phyloP scores from a whole-genome alignment of 2,329 filamentous ascomycete genomes.

The Cryphonectria japonica region DNA sequence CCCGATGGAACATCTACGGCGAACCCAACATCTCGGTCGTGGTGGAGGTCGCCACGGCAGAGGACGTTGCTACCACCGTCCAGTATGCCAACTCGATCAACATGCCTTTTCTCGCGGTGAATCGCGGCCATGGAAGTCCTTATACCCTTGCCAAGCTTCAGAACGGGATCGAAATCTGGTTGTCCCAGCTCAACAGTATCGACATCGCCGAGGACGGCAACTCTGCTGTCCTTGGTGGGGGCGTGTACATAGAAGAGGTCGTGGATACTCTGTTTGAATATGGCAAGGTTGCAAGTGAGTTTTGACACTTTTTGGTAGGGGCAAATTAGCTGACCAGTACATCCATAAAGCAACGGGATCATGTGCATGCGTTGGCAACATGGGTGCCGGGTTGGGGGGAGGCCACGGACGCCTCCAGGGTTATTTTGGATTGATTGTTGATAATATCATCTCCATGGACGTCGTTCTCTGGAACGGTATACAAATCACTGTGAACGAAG shows the following conservation, averaged over 20 bases:
- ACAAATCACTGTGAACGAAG: slow-evolving; percentile 38
- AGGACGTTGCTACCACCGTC: slow-evolving; percentile 54
- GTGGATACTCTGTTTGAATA: slow-evolving; percentile 52
- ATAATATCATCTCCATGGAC: slow-evolving; percentile 56
- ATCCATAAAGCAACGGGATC: slow-evolving; percentile 47
- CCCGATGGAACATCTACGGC: slow-evolving; percentile 50
- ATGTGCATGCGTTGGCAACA: slow-evolving; percentile 52
- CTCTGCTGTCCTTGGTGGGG: slow-evolving; percentile 53
- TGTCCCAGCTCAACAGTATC: slow-evolving; percentile 49
- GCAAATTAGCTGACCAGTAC: not conserved
- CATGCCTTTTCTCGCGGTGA: slow-evolving; percentile 57
- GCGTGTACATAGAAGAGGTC: slow-evolving; percentile 49
- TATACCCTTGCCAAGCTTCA: slow-evolving; percentile 53
- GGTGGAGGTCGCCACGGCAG: slow-evolving; percentile 50
- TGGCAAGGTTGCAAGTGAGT: slow-evolving; percentile 47
- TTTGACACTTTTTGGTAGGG: no score
- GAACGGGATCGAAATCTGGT: slow-evolving; percentile 54
- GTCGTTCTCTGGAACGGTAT: slow-evolving; percentile 56
- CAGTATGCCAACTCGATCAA: slow-evolving; percentile 51
- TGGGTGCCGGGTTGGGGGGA: slow-evolving; percentile 56
- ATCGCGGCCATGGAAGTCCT: slow-evolving; percentile 55
- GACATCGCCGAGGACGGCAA: slow-evolving; percentile 46
- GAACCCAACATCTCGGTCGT: slow-evolving; percentile 50
- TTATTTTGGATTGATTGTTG: slow-evolving; percentile 54
- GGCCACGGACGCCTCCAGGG: slow-evolving; percentile 61